Base-by-base conservation (phyloP, 441 rosid species). In the Bocquillonia castaneifolia region DNA sequence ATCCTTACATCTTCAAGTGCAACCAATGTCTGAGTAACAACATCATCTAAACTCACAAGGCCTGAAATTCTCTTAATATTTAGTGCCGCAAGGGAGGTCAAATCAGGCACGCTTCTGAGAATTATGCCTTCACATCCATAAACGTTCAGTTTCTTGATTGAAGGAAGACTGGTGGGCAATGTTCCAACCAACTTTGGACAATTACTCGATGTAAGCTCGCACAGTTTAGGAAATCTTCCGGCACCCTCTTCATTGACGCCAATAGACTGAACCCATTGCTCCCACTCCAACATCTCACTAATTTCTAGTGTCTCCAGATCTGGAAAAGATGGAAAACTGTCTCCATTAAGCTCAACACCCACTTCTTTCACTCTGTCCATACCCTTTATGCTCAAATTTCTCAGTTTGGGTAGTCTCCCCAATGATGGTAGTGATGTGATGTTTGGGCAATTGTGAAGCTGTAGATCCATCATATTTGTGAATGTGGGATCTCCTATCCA, bases 401-500 rank as follows among this genome's bases (percentile, higher is more conserved):
- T 42, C 0, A 69, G 58, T 3, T 3, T 13, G 1, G 17, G 53
- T 3, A 53, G 20, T n/a, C 8, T 39, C n/a, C 68, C 63, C 18
- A 68, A 45, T 15, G 50, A 47, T 34, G 62, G 14, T 1, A 67
- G 17, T 31, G 63, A 26, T 15, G 55, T 13, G 31, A 44, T 31
- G 20, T 56, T 8, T 22, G 10, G 25, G 22, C 71, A 13, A 22
- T 20, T 6, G 0, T 2, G 0, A 20, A 57, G 20, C 17, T 12
- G 3, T 13, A 20, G 13, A n/a, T 10, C 1, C 3, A 17, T 28
- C 70, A 66, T 66, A 13, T 31, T 53, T 15, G 12, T 39, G 39
- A 31, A 70, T 7, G 31, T 14, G 32, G 66, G 48, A 54, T 67
- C 63, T 22, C 66, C 28, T 5, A 59, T 15, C 70, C 76, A 66